Conservation (phyloP, 1,284 basidiomycete species). For the Leccinum variabile region DNA sequence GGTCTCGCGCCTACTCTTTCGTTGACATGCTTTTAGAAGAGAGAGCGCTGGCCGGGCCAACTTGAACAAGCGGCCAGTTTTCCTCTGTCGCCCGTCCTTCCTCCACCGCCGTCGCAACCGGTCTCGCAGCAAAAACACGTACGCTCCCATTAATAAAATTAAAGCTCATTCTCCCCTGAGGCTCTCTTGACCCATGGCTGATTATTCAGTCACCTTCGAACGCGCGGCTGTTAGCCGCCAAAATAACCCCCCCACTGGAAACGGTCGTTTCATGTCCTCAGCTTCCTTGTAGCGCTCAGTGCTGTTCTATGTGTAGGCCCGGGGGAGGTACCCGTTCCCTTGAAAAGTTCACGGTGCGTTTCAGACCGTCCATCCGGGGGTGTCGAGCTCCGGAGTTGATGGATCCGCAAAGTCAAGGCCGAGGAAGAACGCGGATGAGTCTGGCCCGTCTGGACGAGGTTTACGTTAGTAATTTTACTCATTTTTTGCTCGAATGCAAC, state of each 20-base stretch:
- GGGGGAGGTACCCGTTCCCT: too few relatives aligned
- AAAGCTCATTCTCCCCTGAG: neutral
- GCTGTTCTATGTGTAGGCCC: neutral
- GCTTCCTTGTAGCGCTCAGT: neutral
- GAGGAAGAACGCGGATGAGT: too few relatives aligned
- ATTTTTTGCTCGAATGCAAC: too few relatives aligned
- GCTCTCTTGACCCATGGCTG: neutral
- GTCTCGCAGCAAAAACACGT: too few relatives aligned
- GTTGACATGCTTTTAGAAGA: slow-evolving; percentile 2
- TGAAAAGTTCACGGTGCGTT: too few relatives aligned
- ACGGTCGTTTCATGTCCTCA: slow-evolving; percentile 11
- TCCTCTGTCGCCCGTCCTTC: slow-evolving; percentile 19
- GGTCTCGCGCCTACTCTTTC: neutral
- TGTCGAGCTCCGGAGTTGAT: too few relatives aligned
- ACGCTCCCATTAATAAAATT: neutral
- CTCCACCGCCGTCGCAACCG: neutral
- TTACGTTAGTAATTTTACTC: too few relatives aligned
- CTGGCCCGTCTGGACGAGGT: too few relatives aligned
- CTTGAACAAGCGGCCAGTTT: slow-evolving; percentile 8
- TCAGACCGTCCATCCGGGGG: too few relatives aligned
- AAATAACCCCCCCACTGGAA: slow-evolving; percentile 16
- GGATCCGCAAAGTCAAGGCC: too few relatives aligned
- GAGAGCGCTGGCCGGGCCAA: slow-evolving; percentile 20
- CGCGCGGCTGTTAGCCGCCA: slow-evolving; percentile 18
- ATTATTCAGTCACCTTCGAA: slow-evolving; percentile 15